phyloP scores from a whole-genome alignment of 257 asterid genomes.

The Fraxinus anomala region DNA sequence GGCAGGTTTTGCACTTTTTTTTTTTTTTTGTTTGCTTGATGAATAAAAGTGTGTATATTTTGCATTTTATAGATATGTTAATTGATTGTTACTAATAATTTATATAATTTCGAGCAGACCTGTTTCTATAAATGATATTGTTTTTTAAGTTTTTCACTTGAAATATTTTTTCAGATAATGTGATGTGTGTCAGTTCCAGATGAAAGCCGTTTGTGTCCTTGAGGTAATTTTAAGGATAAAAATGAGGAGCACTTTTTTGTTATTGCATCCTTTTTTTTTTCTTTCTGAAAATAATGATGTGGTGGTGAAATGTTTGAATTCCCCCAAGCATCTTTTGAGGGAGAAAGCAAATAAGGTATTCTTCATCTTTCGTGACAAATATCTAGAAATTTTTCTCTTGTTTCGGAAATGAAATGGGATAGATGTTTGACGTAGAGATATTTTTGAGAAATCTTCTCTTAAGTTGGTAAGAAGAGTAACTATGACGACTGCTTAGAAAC shows the following conservation, averaged over 20 bases:
- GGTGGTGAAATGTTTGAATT: constrained; percentile 82
- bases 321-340: constrained; percentile 89
- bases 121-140: constrained; percentile 8
- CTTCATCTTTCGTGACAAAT: constrained; percentile 14
- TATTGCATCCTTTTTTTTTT: constrained; percentile 60
- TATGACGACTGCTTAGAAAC: too few relatives aligned
- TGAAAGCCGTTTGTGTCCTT: constrained; percentile 83
- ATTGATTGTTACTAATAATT: too few relatives aligned
- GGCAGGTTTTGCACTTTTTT: constrained; percentile 61
- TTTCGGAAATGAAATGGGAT: neutral
- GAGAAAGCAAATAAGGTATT: constrained; percentile 87
- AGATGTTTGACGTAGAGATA: neutral
- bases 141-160: neutral
- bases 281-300: constrained; percentile 54
- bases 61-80: constrained; percentile 5
- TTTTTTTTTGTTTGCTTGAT: constrained; percentile 15
- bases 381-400: neutral
- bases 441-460: neutral
- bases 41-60: constrained; percentile 3
- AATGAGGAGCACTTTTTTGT: constrained; percentile 58
- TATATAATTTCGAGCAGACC: too few relatives aligned
- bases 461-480: too few relatives aligned
- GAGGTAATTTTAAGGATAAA: constrained; percentile 85
- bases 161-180: constrained; percentile 3
- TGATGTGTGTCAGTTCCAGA: constrained; percentile 66